These are phyloP conservation scores for Ophiostoma novo-ulmi DNA, from an alignment of 2,329 filamentous ascomycete genomes.

Conservation along the genomic window DNA sequence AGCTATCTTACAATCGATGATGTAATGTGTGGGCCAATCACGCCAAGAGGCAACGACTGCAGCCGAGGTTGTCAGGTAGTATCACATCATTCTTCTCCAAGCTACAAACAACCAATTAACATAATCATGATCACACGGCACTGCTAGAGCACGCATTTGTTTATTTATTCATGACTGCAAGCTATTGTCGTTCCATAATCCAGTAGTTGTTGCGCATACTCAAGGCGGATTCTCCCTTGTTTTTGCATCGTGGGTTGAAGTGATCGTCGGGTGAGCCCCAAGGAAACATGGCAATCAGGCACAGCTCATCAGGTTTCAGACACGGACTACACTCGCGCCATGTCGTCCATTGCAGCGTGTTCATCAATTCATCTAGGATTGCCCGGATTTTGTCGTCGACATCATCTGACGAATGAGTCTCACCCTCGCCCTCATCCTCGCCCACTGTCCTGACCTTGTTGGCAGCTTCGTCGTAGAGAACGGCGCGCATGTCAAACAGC, in stretches of 20 bases:
- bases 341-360: slow-evolving; percentile 34
- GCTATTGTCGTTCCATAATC: neutral
- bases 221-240: neutral
- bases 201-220: neutral
- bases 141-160: neutral
- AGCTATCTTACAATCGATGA: too few relatives aligned
- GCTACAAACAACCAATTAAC: neutral
- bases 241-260: slow-evolving; percentile 25
- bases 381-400: slow-evolving; percentile 17
- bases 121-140: neutral
- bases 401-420: neutral
- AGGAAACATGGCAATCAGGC: slow-evolving; percentile 39
- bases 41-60: neutral
- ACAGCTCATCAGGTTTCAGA: slow-evolving; percentile 33
- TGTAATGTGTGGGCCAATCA: neutral
- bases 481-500: slow-evolving; percentile 32
- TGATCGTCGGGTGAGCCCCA: slow-evolving; percentile 33
- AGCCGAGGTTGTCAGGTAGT: neutral
- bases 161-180: neutral
- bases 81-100: neutral
- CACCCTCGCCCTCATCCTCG: neutral
- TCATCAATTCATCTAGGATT: slow-evolving; percentile 29
- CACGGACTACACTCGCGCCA: slow-evolving; percentile 37
- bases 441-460: neutral
- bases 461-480: slow-evolving; percentile 25